Evolutionary conservation across 345 rosid species (phyloP).

Genomic region (Toxicodendron radicans): DNA sequence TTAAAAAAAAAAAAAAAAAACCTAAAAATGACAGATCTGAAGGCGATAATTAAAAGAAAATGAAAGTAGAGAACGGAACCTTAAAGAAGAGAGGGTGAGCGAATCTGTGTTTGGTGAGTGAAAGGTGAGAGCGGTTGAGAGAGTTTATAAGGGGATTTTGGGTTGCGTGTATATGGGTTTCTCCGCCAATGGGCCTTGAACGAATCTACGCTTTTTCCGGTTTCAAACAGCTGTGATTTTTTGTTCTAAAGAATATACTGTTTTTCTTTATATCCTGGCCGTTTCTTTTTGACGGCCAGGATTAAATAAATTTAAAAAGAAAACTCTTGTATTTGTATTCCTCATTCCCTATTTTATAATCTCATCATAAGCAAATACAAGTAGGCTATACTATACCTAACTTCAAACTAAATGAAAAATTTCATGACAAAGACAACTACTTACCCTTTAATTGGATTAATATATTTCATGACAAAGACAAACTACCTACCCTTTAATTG

Average conservation of each 20-base stretch:
- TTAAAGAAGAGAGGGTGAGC: not conserved
- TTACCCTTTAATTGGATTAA: no score
- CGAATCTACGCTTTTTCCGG: not conserved
- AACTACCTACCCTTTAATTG: no score
- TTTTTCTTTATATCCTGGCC: not conserved
- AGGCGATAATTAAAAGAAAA: not conserved
- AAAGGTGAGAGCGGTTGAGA: not conserved
- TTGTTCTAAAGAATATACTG: no score
- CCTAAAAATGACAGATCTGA: constrained; percentile 11
- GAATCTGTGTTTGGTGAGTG: not conserved
- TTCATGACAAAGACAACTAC: no score
- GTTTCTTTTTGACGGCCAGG: not conserved
- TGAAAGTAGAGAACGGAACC: not conserved
- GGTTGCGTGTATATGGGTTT: not conserved
- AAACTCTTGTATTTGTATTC: no score
- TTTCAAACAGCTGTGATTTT: not conserved
- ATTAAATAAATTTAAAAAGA: no score
- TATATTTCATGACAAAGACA: no score
- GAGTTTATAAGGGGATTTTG: not conserved
- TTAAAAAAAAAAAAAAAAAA: not conserved
- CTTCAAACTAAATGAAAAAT: no score
- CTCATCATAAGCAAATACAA: no score
- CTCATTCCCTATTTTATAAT: no score
- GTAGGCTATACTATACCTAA: no score
- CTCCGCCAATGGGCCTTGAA: constrained; percentile 22